phyloP scores from a whole-genome alignment of 179 eudicot genomes.

The Gypsophila paniculata region DNA sequence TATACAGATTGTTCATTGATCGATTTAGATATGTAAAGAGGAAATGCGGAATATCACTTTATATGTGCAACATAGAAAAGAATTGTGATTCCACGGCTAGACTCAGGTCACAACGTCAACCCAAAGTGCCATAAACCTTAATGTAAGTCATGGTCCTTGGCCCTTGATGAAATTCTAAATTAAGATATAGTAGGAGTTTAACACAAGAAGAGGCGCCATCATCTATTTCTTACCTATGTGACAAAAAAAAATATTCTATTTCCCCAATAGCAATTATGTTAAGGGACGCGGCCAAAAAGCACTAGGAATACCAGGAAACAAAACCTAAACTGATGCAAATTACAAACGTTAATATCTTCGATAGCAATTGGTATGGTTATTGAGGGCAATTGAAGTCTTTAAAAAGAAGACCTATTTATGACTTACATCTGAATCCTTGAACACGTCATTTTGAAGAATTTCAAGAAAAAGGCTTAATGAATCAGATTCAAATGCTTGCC shows the following conservation, averaged over 20 bases:
- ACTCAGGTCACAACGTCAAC: neutral
- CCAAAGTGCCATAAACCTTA: neutral
- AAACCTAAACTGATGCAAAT: neutral
- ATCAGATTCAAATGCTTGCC: constrained; percentile 83
- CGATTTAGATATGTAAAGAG: constrained; percentile 11
- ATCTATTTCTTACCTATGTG: neutral
- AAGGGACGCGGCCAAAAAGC: neutral
- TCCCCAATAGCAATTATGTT: too few relatives aligned
- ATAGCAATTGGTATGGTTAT: too few relatives aligned
- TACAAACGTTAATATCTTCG: neutral
- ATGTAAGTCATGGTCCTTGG: constrained; percentile 6
- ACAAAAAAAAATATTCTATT: neutral
- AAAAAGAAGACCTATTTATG: constrained; percentile 3
- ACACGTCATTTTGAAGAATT: constrained; percentile 65
- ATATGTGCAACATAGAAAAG: neutral
- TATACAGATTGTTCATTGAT: neutral
- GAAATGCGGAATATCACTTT: neutral
- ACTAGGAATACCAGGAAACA: too few relatives aligned
- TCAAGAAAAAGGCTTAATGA: constrained; percentile 64
- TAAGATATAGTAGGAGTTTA: constrained; percentile 4
- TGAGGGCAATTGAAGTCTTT: too few relatives aligned
- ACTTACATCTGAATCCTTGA: constrained; percentile 84
- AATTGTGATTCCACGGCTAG: neutral
- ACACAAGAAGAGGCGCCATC: constrained; percentile 2
- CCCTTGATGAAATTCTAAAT: constrained; percentile 2